These are phyloP conservation scores for Angophora floribunda DNA, from an alignment of 345 rosid genomes.

Conservation along the genomic window DNA sequence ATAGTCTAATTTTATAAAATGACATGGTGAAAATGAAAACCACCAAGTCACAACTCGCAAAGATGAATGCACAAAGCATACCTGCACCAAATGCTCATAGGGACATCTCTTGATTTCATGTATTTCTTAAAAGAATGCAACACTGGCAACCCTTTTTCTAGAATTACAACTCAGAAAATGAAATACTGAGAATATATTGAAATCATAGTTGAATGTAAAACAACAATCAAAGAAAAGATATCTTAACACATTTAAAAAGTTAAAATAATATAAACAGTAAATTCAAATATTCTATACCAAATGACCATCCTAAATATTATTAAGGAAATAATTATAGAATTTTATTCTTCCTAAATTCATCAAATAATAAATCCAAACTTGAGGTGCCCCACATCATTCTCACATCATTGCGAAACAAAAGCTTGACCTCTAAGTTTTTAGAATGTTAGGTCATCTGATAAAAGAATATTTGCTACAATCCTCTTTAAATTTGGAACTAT, in stretches of 20 bases:
- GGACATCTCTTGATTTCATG: neutral
- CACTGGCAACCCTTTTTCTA: rapidly evolving
- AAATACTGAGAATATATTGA: rapidly evolving
- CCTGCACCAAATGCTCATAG: neutral
- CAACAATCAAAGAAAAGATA: neutral
- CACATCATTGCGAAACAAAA: neutral
- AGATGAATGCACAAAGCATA: too few relatives aligned
- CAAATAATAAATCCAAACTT: neutral
- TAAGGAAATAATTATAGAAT: neutral
- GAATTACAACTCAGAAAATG: neutral
- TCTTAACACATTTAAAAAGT: neutral
- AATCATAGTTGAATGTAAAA: rapidly evolving
- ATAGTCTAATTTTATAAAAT: too few relatives aligned
- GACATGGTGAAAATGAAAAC: neutral
- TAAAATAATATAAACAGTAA: too few relatives aligned
- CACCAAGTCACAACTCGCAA: neutral
- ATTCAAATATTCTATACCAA: neutral
- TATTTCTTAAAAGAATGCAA: neutral
- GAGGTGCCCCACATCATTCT: neutral
- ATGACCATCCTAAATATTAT: too few relatives aligned
- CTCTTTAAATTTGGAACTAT: neutral
- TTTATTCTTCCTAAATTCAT: neutral
- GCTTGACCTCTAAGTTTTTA: neutral
- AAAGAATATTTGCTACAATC: neutral
- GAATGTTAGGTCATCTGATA: neutral